Percentiles rank a stretch among this genome's conserved stretches.
phyloP scores from a whole-genome alignment of 805 yeast genomes.

The Lachancea lanzarotensis region DNA sequence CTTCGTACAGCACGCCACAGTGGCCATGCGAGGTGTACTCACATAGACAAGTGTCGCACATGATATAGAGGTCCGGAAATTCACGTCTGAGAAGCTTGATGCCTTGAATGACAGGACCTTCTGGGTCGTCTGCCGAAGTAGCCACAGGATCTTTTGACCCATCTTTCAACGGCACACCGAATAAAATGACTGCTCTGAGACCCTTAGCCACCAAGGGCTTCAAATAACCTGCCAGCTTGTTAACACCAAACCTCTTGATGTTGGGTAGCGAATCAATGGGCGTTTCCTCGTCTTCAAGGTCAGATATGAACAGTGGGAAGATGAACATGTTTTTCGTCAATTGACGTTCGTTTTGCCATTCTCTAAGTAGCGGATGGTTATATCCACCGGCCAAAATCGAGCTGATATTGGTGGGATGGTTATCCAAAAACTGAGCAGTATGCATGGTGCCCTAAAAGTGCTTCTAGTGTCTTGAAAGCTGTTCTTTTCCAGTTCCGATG shows the following conservation, averaged over 20 bases:
- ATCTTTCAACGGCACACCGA: slow-evolving; percentile 80
- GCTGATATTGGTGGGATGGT: slow-evolving; percentile 53
- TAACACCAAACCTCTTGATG: slow-evolving; percentile 80
- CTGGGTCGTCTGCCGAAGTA: slow-evolving; percentile 89
- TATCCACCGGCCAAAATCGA: slow-evolving; percentile 91
- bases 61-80: slow-evolving; percentile 79
- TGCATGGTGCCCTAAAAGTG: slow-evolving; percentile 39
- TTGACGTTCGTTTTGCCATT: slow-evolving; percentile 87
- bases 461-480: neutral
- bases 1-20: slow-evolving; percentile 85
- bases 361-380: slow-evolving; percentile 79
- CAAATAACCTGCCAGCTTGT: slow-evolving; percentile 69
- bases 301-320: slow-evolving; percentile 84
- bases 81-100: slow-evolving; percentile 54
- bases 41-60: slow-evolving; percentile 94
- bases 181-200: slow-evolving; percentile 74
- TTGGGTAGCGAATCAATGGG: slow-evolving; percentile 75
- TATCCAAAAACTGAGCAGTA: slow-evolving; percentile 61
- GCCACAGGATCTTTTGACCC: slow-evolving; percentile 78
- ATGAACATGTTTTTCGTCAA: slow-evolving; percentile 84
- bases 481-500: neutral
- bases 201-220: slow-evolving; percentile 70
- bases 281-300: slow-evolving; percentile 71
- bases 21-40: slow-evolving; percentile 98
- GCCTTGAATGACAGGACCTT: slow-evolving; percentile 87